phyloP scores from a whole-genome alignment of 2,329 filamentous ascomycete species.

The Stagonosporopsis cucurbitacearum region DNA sequence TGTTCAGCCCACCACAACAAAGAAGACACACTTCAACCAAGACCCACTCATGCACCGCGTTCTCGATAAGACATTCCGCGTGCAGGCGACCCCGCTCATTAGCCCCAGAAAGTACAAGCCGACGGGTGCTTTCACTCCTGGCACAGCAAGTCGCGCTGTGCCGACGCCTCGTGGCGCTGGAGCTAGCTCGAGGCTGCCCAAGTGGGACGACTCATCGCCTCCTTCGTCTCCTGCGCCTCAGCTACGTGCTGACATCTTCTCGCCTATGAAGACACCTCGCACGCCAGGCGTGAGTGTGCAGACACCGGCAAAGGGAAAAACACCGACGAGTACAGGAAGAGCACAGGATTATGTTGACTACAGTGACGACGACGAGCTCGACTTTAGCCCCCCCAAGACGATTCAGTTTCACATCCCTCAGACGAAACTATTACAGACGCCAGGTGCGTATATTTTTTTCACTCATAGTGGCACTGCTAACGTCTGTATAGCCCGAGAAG shows the following conservation, averaged over 20 bases:
- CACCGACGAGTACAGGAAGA: conserved; percentile 58
- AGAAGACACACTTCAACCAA: conserved; percentile 52
- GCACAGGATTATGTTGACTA: conserved; percentile 68
- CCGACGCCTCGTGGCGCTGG: conserved; percentile 33
- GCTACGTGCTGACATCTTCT: conserved; percentile 85
- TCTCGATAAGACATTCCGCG: conserved; percentile 93
- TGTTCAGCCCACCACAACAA: conserved; percentile 50
- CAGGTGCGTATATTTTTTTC: conserved; percentile 59
- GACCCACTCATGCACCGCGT: conserved; percentile 88
- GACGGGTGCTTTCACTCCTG: conserved; percentile 47
- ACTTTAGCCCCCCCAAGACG: conserved; percentile 89
- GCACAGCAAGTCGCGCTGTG: conserved; percentile 38
- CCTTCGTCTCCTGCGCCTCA: conserved; percentile 72
- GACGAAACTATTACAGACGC: conserved; percentile 79
- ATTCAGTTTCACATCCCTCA: conserved; percentile 84
- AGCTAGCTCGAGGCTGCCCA: conserved; percentile 27
- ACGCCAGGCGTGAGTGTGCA: conserved; percentile 85
- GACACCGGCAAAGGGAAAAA: conserved; percentile 65
- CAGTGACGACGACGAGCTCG: conserved; percentile 66
- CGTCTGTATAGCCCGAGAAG: conserved; percentile 68
- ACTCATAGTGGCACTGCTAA: conserved; percentile 11
- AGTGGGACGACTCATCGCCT: conserved; percentile 55
- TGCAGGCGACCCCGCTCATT: conserved; percentile 90
- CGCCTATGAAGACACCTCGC: conserved; percentile 68
- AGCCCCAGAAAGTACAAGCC: conserved; percentile 59